Base-by-base conservation (phyloP, 2,329 filamentous ascomycete genomes). In the Colletotrichum sp. region DNA sequence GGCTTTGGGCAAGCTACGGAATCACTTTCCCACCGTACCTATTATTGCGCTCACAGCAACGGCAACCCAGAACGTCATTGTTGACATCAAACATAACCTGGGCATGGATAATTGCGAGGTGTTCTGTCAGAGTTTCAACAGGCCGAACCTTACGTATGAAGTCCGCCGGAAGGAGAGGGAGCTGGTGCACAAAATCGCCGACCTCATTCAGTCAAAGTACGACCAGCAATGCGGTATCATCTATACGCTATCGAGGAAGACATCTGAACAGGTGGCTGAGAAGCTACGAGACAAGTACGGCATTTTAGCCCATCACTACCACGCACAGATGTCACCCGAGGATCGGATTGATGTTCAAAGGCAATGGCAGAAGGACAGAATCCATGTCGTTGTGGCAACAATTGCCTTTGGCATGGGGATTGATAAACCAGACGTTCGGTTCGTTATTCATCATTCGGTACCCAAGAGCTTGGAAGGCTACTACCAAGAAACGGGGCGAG, bases 361-460 rank as follows among this genome's bases (percentile, higher is more conserved):
- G 76, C 85, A 92, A 34, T 99, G 97, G 97, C 97, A 99, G 83
- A 87, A 86, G 58, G 95, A 96, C 8, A 86, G 88, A 67, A 91
- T 93, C 80, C 94, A 98, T 79, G 94, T 99, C 38, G 98, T 99
- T 58, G 97, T 99, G 66, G 98, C 97, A 24, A 99, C 97, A 0
- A 99, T 99, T 83, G 97, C 97, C 28, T 99, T 99, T 82, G 97
- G 97, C 8, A 99, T 99, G 97, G 97, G 97, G n/a, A 99, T 99
- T 78, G 97, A 99, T 87, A 99, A 99, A 84, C 92, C 96, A 1
- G 94, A 99, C 82, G 97, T 99, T 64, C 94, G 97, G 32, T 99
- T 98, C 82, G 97, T 99, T 38, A 95, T 99, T 55, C 98, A 99
- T 82, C 94, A 98, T 80, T 94, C 93, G 58, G 89, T 99, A 8